Conservation (phyloP, 108 stramenopile species). For the Cyclotella cryptica region DNA sequence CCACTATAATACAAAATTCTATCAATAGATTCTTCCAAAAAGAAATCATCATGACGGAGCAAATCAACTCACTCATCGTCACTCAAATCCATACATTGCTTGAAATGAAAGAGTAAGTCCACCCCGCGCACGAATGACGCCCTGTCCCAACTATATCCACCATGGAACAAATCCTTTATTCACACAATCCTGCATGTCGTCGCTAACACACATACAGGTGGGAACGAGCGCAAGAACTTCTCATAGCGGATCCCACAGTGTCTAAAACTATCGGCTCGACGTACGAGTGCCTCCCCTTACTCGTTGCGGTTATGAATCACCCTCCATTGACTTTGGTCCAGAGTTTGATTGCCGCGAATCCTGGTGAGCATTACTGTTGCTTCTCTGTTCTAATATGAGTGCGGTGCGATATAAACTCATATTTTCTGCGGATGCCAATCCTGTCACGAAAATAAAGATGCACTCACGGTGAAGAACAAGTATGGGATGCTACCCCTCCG, state of each 20-base stretch:
- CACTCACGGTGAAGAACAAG: constrained; percentile 43
- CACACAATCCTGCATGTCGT: not conserved
- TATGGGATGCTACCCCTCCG: constrained; percentile 61
- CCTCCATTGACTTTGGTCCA: constrained; percentile 53
- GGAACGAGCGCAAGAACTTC: constrained; percentile 48
- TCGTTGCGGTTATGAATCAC: constrained; percentile 54
- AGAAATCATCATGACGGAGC: constrained; percentile 1
- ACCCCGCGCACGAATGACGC: not conserved
- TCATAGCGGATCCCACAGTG: constrained; percentile 41
- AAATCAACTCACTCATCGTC: constrained; percentile 28
- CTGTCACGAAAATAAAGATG: constrained; percentile 13
- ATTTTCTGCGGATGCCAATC: not conserved
- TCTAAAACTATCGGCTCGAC: constrained; percentile 42
- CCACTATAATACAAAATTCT: not conserved
- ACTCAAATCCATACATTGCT: constrained; percentile 44
- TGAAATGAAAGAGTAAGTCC: constrained; percentile 41
- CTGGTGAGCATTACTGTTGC: constrained; percentile 22
- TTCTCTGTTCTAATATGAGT: not conserved
- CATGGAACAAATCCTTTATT: not conserved
- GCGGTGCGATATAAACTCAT: no score
- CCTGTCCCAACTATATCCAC: not conserved
- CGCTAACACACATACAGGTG: constrained; percentile 25
- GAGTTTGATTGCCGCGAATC: constrained; percentile 54
- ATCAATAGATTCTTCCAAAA: not conserved
- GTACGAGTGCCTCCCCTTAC: constrained; percentile 43